Evolutionary conservation across 1,284 basidiomycete genomes (phyloP), one percentile per base, ranked within the genome.

Genomic region (Marasmius oreades): DNA sequence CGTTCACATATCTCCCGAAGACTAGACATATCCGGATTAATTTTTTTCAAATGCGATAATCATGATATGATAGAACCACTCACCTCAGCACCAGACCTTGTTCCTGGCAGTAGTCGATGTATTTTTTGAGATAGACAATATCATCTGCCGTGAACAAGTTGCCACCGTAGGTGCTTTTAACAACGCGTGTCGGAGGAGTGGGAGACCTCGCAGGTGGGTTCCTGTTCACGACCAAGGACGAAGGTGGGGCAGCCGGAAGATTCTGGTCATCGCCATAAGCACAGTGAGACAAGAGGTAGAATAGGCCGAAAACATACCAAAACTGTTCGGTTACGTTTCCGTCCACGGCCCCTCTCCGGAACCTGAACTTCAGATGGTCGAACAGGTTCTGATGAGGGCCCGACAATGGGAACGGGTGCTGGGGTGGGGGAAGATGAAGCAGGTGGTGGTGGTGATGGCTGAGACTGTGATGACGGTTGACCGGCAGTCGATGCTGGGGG

Each of bases 101-200:
- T 57, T 90, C 87, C 62, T 90, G 89, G 64, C 90, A 92, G 63
- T 90, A 92, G 63, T 91, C 88, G 51, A 92, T 92, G 65, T 92
- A 92, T 64, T 83, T 85, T 66, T 91, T 89, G 59, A 92, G 76
- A 67, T 92, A 92, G 44, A 81, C 53, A 23, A 92, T 80, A 66
- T 92, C 90, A 51, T 92, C 90, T 0, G 84, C 77, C 0, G 90
- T 92, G 65, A 92, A 92, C 39, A 91, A 66, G 65, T 92, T 92
- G 2, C 90, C 90, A 45, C 90, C 90, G 63, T 90, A 92, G 0
- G 89, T 90, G 64, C 89, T 92, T 70, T 90, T 91, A 66, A 92
- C 84, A n/a, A 91, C 84, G 6, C 88, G 81, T 2, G 78, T 82
- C 11, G 90, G 90, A 18, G 90, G 90, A 0, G 88, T 89, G 7